phyloP scores from a whole-genome alignment of 2,329 filamentous ascomycete genomes.

The Neofusicoccum sp. region DNA sequence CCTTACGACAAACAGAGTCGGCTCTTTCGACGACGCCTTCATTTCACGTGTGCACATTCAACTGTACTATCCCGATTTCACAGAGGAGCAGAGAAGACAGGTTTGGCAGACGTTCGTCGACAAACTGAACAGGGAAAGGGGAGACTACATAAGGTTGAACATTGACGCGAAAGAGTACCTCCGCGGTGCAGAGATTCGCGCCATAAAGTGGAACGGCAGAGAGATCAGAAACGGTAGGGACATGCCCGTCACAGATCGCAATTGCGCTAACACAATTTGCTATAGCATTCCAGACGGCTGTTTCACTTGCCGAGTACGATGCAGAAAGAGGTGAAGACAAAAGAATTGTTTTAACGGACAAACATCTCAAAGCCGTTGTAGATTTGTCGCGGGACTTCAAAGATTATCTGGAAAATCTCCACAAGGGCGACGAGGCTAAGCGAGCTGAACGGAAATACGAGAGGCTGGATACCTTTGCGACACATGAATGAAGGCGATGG shows the following conservation, averaged over 20 bases:
- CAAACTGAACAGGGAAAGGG: constrained; percentile 22
- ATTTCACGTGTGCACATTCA: constrained; percentile 32
- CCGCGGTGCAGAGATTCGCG: constrained; percentile 20
- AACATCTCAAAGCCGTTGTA: constrained; percentile 23
- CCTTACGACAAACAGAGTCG: constrained; percentile 37
- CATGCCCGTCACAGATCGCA: neutral
- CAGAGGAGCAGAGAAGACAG: constrained; percentile 18
- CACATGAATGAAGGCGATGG: no score
- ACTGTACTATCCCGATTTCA: constrained; percentile 23
- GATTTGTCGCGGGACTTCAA: constrained; percentile 24
- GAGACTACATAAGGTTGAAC: constrained; percentile 17
- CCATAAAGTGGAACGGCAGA: constrained; percentile 29
- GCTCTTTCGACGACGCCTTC: constrained; percentile 35
- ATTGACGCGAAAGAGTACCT: constrained; percentile 23
- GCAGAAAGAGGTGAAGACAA: constrained; percentile 19
- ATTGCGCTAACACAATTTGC: neutral
- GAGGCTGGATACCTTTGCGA: neutral
- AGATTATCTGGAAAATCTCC: constrained; percentile 22
- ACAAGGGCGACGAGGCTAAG: constrained; percentile 19
- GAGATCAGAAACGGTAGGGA: constrained; percentile 30
- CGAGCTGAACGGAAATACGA: neutral
- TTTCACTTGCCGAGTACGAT: constrained; percentile 24
- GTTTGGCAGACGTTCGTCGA: constrained; percentile 30
- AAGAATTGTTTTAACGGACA: constrained; percentile 8
- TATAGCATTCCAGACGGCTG: constrained; percentile 26